Base-by-base conservation (phyloP, 768 basidiomycete genomes). In the Hysterangium stoloniferum region DNA sequence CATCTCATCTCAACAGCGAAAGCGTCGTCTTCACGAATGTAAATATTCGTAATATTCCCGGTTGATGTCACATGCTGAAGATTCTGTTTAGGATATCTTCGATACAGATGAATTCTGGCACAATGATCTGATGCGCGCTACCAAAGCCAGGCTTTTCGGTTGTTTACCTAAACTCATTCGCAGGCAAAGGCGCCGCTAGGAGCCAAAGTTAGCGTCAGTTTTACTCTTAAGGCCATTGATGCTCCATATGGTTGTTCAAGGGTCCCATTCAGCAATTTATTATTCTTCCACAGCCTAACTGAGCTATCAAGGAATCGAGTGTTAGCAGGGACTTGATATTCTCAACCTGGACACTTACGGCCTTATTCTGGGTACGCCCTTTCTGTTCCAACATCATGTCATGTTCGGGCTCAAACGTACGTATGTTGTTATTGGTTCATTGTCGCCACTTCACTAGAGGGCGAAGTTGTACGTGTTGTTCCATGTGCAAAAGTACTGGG, bases 31-130 rank as follows among this genome's bases (percentile, higher is more conserved):
- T 24, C 46, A 25, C 29, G 8, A 15, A 34, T 24, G 36, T 41
- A 51, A 34, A 48, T 54, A 27, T 29, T 42, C 7, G 47, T 42
- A 29, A 41, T 24, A 15, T n/a, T 19, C 15, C 31, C n/a, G n/a
- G n/a, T 13, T 19, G 17, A 49, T 20, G 20, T 9, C 24, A 20
- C 20, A 48, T 4, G 5, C n/a, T 25, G 19, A 15, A 25, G 28
- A n/a, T 42, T 25, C 6, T 38, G 8, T n/a, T 37, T 31, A 73
- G 68, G 76, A 78, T 48, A 77, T 79, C 46, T 66, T 79, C 6
- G 70, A 77, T 46, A 58, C 58, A 1, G 72, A 78, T 52, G 61
- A 65, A 7, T 80, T 79, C 60, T 80, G 77, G 78, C 64, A 65
- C 4, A 71, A 78, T 42, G 78, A 80, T 56, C 68, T 80, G 17